Conservation (phyloP, 2,329 filamentous ascomycete species). For the Alternaria arbusti region DNA sequence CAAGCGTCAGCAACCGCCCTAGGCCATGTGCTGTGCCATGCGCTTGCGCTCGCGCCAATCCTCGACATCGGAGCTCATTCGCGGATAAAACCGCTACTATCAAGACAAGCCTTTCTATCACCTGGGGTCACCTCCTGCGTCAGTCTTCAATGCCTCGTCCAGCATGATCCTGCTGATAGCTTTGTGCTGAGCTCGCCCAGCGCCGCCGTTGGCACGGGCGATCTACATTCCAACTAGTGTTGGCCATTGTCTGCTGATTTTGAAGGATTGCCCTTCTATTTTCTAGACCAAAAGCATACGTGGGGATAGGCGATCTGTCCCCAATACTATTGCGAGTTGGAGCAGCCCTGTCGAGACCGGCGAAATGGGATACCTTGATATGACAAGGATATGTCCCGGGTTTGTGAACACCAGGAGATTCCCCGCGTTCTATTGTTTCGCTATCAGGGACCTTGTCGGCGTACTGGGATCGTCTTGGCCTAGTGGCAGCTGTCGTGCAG, state of each 20-base stretch:
- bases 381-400: conserved; percentile 1
- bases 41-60: background rate
- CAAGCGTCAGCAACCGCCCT: background rate
- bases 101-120: background rate
- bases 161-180: background rate
- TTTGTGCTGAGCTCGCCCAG: background rate
- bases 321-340: background rate
- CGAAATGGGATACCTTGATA: conserved; percentile 8
- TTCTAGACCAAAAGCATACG: background rate
- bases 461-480: background rate
- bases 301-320: background rate
- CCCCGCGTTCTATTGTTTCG: conserved; percentile 4
- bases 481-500: background rate
- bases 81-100: background rate
- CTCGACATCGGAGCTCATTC: background rate
- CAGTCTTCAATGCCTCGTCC: background rate
- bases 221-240: background rate
- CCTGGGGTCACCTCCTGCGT: background rate
- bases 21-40: background rate
- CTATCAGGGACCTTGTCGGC: background rate
- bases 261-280: background rate
- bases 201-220: background rate
- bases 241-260: background rate
- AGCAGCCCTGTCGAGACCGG: conserved; percentile 8
- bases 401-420: conserved; percentile 8